Base-by-base conservation (phyloP, 768 basidiomycete genomes). In the Suillus paluster region DNA sequence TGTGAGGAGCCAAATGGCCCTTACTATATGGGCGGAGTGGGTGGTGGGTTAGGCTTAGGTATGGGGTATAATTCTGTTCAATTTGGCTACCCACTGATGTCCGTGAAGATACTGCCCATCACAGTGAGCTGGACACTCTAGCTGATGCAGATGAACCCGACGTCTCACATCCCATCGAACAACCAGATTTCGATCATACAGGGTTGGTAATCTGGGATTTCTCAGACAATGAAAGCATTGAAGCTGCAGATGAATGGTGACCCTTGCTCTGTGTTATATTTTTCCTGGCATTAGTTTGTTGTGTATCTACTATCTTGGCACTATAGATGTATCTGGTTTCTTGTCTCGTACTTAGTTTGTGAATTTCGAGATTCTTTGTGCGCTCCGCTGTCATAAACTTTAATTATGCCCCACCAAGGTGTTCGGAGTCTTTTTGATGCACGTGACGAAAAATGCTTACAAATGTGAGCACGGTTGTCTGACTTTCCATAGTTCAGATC, bases 21-120 rank as follows among this genome's bases (percentile, higher is more conserved):
- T 30, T 52, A 53, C 38, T 63, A 63, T 39, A 59, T 63, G 62
- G 62, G 62, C 4, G 53, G 62, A 7, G 42, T 63, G 14, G 49
- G 46, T 6, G 38, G 48, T 34, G 58, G 58, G 4, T n/a, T 57
- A 25, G 62, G 62, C 5, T 54, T 60, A 36, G 48, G 53, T 63
- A 25, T 19, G 17, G 6, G 17, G 15, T 41, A 7, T 41, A 17
- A 17, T 19, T 17, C 39, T 30, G 30, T 30, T 41, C 39, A 41
- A 41, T 41, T 15, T 41, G 17, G 15, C 6, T 19, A 41, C 15
- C 15, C 15, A 17, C 39, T 41, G 39, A 41, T 15, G 30, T 41
- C 17, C 4, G 39, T 41, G 15, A 41, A 41, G 39, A 41, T 41
- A 19, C 17, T 41, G 15, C 39, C 39, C 39, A 41, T 41, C 39